A percentile compares a stretch with the other conserved stretches of the same genome.
These are phyloP conservation scores for Nymphaea colorata DNA, from an alignment of 164 flowering plant genomes.

Conservation along the genomic window DNA sequence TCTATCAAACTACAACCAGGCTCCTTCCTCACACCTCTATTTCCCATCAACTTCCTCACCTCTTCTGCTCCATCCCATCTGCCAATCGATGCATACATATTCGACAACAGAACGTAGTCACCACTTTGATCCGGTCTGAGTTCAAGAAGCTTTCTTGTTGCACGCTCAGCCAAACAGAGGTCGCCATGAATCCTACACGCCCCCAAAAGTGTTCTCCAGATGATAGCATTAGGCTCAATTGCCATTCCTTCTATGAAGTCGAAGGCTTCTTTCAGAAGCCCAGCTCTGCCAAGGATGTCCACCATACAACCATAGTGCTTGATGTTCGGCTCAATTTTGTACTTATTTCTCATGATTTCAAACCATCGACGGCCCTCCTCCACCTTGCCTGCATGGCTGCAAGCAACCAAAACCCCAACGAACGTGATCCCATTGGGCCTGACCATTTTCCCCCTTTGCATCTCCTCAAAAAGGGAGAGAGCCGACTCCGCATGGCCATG, in stretches of 20 bases:
- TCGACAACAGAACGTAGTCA: conserved; percentile 54
- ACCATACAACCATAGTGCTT: conserved; percentile 73
- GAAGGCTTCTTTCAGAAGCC: conserved; percentile 46
- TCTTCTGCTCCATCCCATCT: conserved; percentile 51
- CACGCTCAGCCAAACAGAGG: conserved; percentile 44
- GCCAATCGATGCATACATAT: conserved; percentile 50
- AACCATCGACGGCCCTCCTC: conserved; percentile 44
- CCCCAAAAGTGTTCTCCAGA: conserved; percentile 69
- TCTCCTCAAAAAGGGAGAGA: conserved; percentile 27
- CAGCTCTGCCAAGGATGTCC: conserved; percentile 64
- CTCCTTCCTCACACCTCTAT: conserved; percentile 40
- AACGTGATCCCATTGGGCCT: conserved; percentile 54
- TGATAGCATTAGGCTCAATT: conserved; percentile 47
- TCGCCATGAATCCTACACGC: conserved; percentile 57
- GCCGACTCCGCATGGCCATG: conserved; percentile 43
- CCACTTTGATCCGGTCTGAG: conserved; percentile 52
- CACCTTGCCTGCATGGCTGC: conserved; percentile 59
- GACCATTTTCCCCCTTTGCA: conserved; percentile 22
- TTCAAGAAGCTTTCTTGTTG: conserved; percentile 33
- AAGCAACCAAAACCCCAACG: conserved; percentile 49
- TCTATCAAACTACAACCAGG: conserved; percentile 38
- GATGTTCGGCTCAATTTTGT: conserved; percentile 47
- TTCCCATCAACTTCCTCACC: conserved; percentile 61
- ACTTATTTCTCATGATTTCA: conserved; percentile 31
- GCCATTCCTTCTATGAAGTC: conserved; percentile 39